Base-by-base conservation (phyloP, 495 filamentous ascomycete genomes). In the Xylaria intraflava region DNA sequence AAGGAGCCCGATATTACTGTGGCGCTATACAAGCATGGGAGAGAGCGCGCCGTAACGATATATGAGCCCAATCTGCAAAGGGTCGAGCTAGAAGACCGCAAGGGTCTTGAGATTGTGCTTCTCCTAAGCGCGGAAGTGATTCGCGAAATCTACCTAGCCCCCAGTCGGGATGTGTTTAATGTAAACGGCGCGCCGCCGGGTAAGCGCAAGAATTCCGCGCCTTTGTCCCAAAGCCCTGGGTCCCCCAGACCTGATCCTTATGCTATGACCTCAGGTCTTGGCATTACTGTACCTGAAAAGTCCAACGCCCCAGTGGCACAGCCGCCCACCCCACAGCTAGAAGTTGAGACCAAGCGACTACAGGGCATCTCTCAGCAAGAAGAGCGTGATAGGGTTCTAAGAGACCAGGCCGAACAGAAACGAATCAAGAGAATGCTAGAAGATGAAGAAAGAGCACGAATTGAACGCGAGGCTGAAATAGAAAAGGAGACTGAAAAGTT, bases 1-100 rank as follows among this genome's bases (percentile, higher is more conserved):
- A 87, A 85, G 60, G 94, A 98, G 68, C 92, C 93, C 8, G 93
- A 97, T 70, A 96, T 97, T 57, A 90, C 89, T 5, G 75, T 97
- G 16, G 89, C 88, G 0, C 75, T 97, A 50, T 96, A 92, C 73
- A 81, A 80, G 53, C 64, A 69, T 19, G 65, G 64, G 7, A 64
- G 62, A 12, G 77, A 81, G 31, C 66, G 58, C 35, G 54, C 56
- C 26, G 64, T 97, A 27, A 94, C 92, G 12, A 72, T 98, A 36
- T 96, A 96, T 70, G 86, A 97, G 70, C 87, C 92, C 16, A 96
- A 97, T 64, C 73, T 97, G 24, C 84, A 85, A 41, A 77, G 93
- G 1, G 87, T 96, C 3, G 91, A 96, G 36, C 83, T 96, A 61
- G 92, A 97, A 65, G 93, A 98, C 68, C 82, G 85, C 52, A 98